Evolutionary conservation across 2,329 filamentous ascomycete species (phyloP).

Genomic region (Aspergillus ibericus): DNA sequence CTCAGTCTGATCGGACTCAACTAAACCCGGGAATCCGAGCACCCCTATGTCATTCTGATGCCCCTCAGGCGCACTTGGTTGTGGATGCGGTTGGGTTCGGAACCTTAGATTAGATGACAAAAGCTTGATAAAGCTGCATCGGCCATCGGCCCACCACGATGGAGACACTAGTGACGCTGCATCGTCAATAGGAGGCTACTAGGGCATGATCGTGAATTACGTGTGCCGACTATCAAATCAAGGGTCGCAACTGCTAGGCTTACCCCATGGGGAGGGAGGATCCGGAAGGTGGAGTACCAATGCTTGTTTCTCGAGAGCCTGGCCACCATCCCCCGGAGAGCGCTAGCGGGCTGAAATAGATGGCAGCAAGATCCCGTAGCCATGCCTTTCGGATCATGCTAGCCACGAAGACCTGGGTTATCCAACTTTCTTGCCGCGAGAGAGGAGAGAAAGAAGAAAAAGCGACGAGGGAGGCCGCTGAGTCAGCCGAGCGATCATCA

Average conservation of each 20-base stretch:
- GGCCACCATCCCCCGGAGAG: not conserved
- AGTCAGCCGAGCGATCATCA: constrained; percentile 14
- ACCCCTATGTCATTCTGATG: not conserved
- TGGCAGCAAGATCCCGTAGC: not conserved
- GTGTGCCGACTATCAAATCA: not conserved
- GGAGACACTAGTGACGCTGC: not conserved
- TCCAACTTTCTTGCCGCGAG: not conserved
- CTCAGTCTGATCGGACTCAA: too few species aligned
- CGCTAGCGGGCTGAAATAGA: too few species aligned
- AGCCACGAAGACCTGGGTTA: too few species aligned
- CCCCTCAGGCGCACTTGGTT: not conserved
- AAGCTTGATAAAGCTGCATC: not conserved
- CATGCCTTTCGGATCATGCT: not conserved
- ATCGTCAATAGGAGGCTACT: not conserved
- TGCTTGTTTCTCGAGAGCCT: not conserved
- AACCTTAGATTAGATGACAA: not conserved
- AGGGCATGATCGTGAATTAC: not conserved
- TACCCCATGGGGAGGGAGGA: constrained; percentile 5
- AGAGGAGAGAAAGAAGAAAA: not conserved
- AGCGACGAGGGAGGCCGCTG: not conserved
- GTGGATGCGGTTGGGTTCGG: not conserved
- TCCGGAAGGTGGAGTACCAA: constrained; percentile 2
- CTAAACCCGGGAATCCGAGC: too few species aligned
- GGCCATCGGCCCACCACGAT: not conserved
- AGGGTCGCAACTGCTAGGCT: not conserved